phyloP scores from a whole-genome alignment of 2,329 filamentous ascomycete species.

The Sclerotinia spermophila region DNA sequence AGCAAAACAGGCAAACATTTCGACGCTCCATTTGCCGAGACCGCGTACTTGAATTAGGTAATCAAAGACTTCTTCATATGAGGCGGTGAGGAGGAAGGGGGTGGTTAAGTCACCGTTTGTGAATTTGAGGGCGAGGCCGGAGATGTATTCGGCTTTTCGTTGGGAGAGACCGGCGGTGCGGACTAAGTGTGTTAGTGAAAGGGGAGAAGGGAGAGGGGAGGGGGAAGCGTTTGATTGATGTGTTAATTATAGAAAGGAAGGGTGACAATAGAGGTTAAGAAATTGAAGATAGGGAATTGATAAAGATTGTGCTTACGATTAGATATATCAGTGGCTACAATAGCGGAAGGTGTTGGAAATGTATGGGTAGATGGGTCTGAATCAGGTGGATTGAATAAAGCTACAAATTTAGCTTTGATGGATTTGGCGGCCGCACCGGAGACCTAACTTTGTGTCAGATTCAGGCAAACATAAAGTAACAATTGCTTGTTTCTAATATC shows the following conservation, averaged over 20 bases:
- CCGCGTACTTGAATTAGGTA: conserved; percentile 82
- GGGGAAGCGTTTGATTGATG: too few relatives aligned
- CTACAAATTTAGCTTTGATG: conserved; percentile 82
- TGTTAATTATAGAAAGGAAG: conserved; percentile 66
- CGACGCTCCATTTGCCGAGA: conserved; percentile 84
- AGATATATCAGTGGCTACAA: conserved; percentile 60
- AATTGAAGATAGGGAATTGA: background rate
- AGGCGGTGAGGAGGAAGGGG: conserved; percentile 69
- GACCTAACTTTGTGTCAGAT: conserved; percentile 45
- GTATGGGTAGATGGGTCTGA: conserved; percentile 31
- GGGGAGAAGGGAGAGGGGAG: conserved; percentile 71
- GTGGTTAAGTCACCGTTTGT: conserved; percentile 69
- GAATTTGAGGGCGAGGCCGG: conserved; percentile 82
- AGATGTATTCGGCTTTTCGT: conserved; percentile 93
- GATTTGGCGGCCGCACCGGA: conserved; percentile 86
- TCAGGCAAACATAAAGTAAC: background rate
- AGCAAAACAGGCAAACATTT: conserved; percentile 98
- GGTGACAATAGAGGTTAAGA: background rate
- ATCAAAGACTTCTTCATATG: conserved; percentile 82
- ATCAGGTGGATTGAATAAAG: conserved; percentile 56
- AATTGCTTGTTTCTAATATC: background rate
- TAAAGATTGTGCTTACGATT: background rate
- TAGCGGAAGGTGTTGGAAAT: conserved; percentile 76
- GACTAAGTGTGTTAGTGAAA: conserved; percentile 60
- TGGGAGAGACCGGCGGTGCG: conserved; percentile 86